Evolutionary conservation across 495 filamentous ascomycete genomes (phyloP).

Genomic region (Neurospora sp.): DNA sequence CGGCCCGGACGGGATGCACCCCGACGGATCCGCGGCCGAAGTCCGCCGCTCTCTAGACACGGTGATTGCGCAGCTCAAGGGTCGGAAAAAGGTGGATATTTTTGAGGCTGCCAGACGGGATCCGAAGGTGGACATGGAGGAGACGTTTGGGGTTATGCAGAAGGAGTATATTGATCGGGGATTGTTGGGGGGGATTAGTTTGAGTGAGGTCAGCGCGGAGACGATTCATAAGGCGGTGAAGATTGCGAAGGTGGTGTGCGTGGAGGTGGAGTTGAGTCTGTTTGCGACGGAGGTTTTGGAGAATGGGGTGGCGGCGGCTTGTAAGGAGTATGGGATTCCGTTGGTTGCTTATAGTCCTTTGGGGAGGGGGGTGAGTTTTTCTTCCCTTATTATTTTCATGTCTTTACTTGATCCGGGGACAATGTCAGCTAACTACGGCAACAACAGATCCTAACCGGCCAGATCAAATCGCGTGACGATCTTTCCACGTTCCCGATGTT

Average conservation of each 20-base stretch:
- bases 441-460: constrained; percentile 41
- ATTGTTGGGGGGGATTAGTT: constrained; percentile 66
- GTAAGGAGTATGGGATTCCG: constrained; percentile 60
- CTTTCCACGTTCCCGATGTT: constrained; percentile 50
- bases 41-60: constrained; percentile 59
- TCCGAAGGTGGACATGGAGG: constrained; percentile 38
- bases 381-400: no score
- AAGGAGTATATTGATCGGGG: constrained; percentile 56
- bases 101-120: constrained; percentile 73
- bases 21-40: constrained; percentile 52
- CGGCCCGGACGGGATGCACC: constrained; percentile 19
- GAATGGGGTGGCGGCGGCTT: constrained; percentile 65
- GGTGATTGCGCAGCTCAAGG: constrained; percentile 49
- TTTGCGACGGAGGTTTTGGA: constrained; percentile 55
- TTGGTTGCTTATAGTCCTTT: constrained; percentile 48
- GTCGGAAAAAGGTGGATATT: constrained; percentile 72
- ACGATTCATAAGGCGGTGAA: constrained; percentile 67
- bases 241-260: constrained; percentile 52
- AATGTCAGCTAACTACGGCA: neutral
- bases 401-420: no score
- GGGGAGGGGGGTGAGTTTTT: constrained; percentile 44
- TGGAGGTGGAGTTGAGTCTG: constrained; percentile 74
- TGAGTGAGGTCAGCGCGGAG: constrained; percentile 62
- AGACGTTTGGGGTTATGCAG: constrained; percentile 43
- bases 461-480: constrained; percentile 49